Evolutionary conservation across 305 asterid species (phyloP).

Genomic region (Plantago coronopus): DNA sequence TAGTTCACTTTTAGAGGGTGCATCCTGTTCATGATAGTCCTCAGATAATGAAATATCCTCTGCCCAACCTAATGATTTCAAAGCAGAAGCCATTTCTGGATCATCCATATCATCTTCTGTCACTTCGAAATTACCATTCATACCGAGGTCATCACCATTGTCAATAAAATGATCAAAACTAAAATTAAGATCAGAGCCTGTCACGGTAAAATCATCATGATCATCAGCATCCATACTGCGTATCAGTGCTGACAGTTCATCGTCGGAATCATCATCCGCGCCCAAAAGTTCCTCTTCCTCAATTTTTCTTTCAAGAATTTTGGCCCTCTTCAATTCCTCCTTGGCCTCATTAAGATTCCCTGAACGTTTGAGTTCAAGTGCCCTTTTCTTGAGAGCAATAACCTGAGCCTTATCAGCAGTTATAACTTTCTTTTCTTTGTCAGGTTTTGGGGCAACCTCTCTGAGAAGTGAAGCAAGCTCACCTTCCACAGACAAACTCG

Average conservation of each 20-base stretch:
- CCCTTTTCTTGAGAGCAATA: constrained; percentile 75
- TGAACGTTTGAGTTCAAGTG: constrained; percentile 83
- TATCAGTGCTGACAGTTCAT: constrained; percentile 67
- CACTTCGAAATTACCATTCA: constrained; percentile 64
- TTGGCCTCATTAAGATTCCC: constrained; percentile 89
- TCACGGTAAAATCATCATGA: constrained; percentile 37
- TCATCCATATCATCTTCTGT: constrained; percentile 74
- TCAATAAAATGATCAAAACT: constrained; percentile 45
- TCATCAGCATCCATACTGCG: constrained; percentile 62
- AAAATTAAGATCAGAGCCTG: constrained; percentile 39
- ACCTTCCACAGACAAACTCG: constrained; percentile 62
- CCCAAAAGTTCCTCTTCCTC: constrained; percentile 95
- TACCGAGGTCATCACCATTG: constrained; percentile 45
- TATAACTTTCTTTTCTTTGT: constrained; percentile 37
- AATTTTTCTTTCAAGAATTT: constrained; percentile 80
- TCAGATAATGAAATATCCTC: constrained; percentile 45
- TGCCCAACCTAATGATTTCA: constrained; percentile 86
- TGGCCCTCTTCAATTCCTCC: constrained; percentile 91
- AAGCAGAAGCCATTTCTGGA: constrained; percentile 71
- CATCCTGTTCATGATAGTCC: constrained; percentile 27
- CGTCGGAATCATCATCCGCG: constrained; percentile 83
- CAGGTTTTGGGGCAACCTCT: constrained; percentile 57
- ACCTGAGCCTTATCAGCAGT: constrained; percentile 67
- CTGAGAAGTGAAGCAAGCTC: constrained; percentile 75
- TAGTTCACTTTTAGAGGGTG: constrained; percentile 37